Evolutionary conservation across 2,329 filamentous ascomycete genomes (phyloP), one percentile per base, ranked within the genome.

Genomic region (Bipolaris zeicola): DNA sequence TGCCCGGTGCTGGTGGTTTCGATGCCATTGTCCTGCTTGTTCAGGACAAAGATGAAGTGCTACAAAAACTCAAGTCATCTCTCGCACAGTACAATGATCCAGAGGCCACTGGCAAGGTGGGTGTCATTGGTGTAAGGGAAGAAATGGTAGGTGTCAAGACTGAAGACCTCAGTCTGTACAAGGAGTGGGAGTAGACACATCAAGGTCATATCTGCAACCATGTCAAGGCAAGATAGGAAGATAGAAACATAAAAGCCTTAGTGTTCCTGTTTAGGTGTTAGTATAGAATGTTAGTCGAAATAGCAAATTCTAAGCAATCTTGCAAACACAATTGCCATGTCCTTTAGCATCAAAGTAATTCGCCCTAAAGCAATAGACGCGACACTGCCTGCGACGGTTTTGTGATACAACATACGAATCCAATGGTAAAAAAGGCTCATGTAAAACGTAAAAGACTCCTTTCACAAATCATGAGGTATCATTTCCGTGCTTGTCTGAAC

Each of bases 1-100:
- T 97, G 0, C 95, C 95, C 0, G 95, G 95, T 0, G 95, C 95
- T 0, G 95, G 95, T 8, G 95, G 95, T 0, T 97, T 90, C 70
- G 95, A 99, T 80, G 95, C 95, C 1, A 83, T 96, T 52, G 90
- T 89, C 0, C 75, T 99, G 58, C 76, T 99, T 57, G 85, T 96
- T 62, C 83, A 84, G 67, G 91, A 97, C 67, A 87, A 90, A 50
- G 82, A 81, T 34, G 83, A 82, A 46, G 90, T 91, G 1, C 78
- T 89, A 52, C 71, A 72, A 20, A 78, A 80, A 11, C 76, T 98
- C 20, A 81, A 84, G 60, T 76, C 78, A 41, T 87, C 91, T 41
- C 76, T 96, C 56, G 79, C 78, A 18, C 77, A 79, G 24, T 98
- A 92, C 88, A 87, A 82, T 64, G 71, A 72, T 24, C 75, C 76